These are phyloP conservation scores for Cladosporium sp. DNA, from an alignment of 2,329 filamentous ascomycete species.

Conservation along the genomic window DNA sequence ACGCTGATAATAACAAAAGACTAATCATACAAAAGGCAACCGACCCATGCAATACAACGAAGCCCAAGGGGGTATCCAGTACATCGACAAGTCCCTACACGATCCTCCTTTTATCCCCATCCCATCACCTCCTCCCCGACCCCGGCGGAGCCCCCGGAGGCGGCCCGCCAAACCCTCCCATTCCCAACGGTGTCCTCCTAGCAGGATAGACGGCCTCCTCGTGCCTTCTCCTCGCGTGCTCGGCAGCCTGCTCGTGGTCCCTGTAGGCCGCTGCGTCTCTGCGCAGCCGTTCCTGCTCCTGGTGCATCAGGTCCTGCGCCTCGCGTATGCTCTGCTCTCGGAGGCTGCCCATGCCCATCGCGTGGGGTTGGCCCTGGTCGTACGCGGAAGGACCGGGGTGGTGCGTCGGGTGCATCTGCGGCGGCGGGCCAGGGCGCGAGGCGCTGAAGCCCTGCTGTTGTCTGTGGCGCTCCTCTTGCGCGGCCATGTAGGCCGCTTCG, in stretches of 20 bases:
- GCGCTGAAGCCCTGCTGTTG: slow-evolving; percentile 7
- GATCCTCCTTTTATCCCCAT: neutral
- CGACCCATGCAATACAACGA: slow-evolving; percentile 7
- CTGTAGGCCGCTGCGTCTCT: slow-evolving; percentile 1
- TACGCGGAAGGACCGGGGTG: neutral
- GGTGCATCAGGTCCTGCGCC: slow-evolving; percentile 17
- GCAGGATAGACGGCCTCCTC: slow-evolving; percentile 9
- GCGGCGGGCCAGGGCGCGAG: neutral
- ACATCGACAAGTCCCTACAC: neutral
- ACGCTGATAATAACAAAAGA: neutral
- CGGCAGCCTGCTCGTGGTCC: slow-evolving; percentile 14
- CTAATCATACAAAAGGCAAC: slow-evolving; percentile 3
- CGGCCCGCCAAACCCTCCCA: slow-evolving; percentile 7
- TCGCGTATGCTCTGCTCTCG: slow-evolving; percentile 22
- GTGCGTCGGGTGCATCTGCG: slow-evolving; percentile 7
- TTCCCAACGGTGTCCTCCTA: slow-evolving; percentile 7
- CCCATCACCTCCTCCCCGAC: slow-evolving; percentile 3
- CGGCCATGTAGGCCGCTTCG: slow-evolving; percentile 11
- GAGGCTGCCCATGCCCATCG: slow-evolving; percentile 13
- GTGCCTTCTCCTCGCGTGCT: slow-evolving; percentile 16
- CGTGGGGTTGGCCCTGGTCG: slow-evolving; percentile 4
- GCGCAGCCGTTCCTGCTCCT: slow-evolving; percentile 14
- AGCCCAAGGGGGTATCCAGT: slow-evolving; percentile 7
- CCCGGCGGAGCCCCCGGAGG: slow-evolving; percentile 1
- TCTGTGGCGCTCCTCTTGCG: slow-evolving; percentile 8